Conservation (phyloP, 306 rosid species). For the Sechiopsis laciniata region DNA sequence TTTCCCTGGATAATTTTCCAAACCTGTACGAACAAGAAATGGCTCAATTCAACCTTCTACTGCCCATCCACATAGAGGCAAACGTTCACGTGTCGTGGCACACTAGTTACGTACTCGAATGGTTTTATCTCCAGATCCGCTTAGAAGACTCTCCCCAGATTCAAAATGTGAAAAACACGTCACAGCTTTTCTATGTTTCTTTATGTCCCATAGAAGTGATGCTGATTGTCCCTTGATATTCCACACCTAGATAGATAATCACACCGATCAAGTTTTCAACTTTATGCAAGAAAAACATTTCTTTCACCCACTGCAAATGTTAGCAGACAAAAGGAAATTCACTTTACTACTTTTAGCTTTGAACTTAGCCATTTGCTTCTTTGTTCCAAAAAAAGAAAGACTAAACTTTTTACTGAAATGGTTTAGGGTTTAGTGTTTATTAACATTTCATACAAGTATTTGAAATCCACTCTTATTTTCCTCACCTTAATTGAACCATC, state of each 20-base stretch:
- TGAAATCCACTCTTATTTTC: slow-evolving; percentile 21
- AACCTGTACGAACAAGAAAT: slow-evolving; percentile 40
- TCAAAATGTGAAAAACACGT: slow-evolving; percentile 61
- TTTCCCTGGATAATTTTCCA: slow-evolving; percentile 63
- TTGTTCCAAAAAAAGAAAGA: background rate
- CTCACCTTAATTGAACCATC: slow-evolving; percentile 70
- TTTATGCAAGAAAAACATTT: background rate
- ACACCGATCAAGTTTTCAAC: slow-evolving; percentile 22
- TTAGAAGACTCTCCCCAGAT: slow-evolving; percentile 57
- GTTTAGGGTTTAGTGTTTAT: background rate
- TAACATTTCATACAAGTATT: background rate
- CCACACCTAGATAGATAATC: slow-evolving; percentile 46
- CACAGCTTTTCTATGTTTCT: slow-evolving; percentile 60
- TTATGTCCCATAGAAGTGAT: slow-evolving; percentile 63
- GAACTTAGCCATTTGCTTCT: background rate
- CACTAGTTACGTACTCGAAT: slow-evolving; percentile 48
- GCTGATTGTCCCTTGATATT: slow-evolving; percentile 66
- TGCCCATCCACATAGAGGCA: background rate
- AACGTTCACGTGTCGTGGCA: background rate
- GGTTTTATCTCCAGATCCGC: slow-evolving; percentile 72
- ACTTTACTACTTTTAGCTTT: background rate
- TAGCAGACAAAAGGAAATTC: background rate
- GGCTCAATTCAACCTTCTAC: slow-evolving; percentile 18
- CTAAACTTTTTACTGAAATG: slow-evolving; percentile 1
- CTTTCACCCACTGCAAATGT: background rate